Conservation (phyloP, 257 asterid species). For the Forsythia suspensa region DNA sequence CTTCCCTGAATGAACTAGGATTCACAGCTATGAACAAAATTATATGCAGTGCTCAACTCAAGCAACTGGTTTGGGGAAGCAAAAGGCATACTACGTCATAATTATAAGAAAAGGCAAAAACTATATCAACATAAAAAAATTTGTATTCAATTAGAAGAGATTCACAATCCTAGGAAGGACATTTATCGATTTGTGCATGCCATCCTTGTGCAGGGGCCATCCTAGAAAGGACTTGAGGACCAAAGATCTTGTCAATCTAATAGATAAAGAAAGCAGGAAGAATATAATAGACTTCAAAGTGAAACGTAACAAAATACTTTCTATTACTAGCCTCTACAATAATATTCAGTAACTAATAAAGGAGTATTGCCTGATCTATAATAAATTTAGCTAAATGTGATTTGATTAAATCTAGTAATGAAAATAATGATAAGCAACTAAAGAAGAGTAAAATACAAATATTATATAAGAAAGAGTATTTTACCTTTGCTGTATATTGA, state of each 20-base stretch:
- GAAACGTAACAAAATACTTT: not conserved
- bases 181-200: too few species aligned
- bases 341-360: not conserved
- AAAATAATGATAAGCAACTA: too few species aligned
- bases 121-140: not conserved
- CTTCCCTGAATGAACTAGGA: not conserved
- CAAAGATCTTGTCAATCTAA: not conserved
- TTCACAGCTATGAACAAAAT: not conserved
- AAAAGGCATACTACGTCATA: not conserved
- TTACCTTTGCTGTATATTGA: not conserved
- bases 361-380: not conserved
- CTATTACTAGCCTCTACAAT: not conserved
- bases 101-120: not conserved
- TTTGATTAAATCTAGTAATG: not conserved
- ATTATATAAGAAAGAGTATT: not conserved
- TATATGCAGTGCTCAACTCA: not conserved
- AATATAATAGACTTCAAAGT: not conserved
- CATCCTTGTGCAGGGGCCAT: too few species aligned
- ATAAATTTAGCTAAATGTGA: not conserved
- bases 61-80: not conserved
- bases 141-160: not conserved
- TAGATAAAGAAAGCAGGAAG: not conserved
- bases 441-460: not conserved
- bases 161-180: not conserved
- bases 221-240: not conserved